A percentile compares a stretch with the other conserved stretches of the same genome.
These are phyloP conservation scores for Lomentospora prolificans DNA, from an alignment of 2,329 filamentous ascomycete genomes.

Conservation along the genomic window DNA sequence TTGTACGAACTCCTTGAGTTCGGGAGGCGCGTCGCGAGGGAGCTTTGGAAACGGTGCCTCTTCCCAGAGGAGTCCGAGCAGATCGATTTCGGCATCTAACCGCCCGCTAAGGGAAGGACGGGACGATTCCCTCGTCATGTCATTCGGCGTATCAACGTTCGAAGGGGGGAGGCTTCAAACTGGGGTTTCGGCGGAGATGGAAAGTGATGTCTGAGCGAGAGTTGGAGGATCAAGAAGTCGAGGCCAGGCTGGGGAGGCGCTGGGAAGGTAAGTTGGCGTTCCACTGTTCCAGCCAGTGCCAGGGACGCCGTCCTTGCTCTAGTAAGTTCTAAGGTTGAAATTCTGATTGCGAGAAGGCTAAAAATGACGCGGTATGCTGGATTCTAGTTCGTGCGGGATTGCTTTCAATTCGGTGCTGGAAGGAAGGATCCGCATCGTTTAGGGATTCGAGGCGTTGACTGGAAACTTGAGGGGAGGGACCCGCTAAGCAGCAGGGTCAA, in stretches of 20 bases:
- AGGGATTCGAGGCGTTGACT: not conserved
- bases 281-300: not conserved
- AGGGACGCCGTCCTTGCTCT: not conserved
- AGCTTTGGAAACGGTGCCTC: conserved; percentile 49
- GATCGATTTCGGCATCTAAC: conserved; percentile 28
- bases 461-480: too few species aligned
- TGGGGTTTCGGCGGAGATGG: not conserved
- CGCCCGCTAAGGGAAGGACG: conserved; percentile 18
- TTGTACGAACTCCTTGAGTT: conserved; percentile 44
- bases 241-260: not conserved
- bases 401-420: not conserved
- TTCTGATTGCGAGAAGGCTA: not conserved
- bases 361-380: not conserved
- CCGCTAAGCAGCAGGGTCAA: too few species aligned
- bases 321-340: not conserved
- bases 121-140: conserved; percentile 39
- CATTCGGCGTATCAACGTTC: conserved; percentile 20
- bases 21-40: conserved; percentile 48
- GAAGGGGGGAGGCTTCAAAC: conserved; percentile 11
- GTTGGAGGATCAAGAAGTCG: not conserved
- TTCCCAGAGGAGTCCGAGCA: conserved; percentile 51
- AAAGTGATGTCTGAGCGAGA: not conserved
- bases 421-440: not conserved
- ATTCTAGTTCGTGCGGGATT: not conserved
- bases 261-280: not conserved